Conservation (phyloP, 164 flowering plant genomes). For the Warburgia ugandensis region DNA sequence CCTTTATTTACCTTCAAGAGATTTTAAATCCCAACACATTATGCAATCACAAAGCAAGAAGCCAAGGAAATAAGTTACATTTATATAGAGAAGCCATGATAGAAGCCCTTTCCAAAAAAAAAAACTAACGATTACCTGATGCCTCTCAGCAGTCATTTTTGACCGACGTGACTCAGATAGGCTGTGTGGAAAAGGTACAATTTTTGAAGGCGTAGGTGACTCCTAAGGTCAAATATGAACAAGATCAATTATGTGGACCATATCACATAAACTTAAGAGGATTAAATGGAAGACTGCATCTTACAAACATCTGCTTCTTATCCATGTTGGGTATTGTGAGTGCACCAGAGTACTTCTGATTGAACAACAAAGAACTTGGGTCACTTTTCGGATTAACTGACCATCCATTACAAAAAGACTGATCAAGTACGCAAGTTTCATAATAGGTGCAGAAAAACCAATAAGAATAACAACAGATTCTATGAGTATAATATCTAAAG, state of each 20-base stretch:
- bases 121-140: constrained; percentile 59
- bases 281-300: constrained; percentile 13
- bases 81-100: not conserved
- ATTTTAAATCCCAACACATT: not conserved
- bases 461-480: no score
- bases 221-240: constrained; percentile 40
- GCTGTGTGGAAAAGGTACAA: constrained; percentile 42
- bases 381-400: not conserved
- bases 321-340: constrained; percentile 38
- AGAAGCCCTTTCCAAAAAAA: not conserved
- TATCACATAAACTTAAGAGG: not conserved
- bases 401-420: not conserved
- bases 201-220: constrained; percentile 81
- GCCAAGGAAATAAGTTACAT: not conserved
- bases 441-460: no score
- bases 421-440: no score
- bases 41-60: not conserved
- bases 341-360: constrained; percentile 52
- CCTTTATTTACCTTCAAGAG: no score
- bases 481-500: no score
- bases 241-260: not conserved
- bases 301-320: constrained; percentile 58
- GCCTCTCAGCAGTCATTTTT: constrained; percentile 60
- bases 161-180: constrained; percentile 70
- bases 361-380: constrained; percentile 12